These are phyloP conservation scores for Penicillium salamii DNA, from an alignment of 495 filamentous ascomycete species.

Conservation along the genomic window DNA sequence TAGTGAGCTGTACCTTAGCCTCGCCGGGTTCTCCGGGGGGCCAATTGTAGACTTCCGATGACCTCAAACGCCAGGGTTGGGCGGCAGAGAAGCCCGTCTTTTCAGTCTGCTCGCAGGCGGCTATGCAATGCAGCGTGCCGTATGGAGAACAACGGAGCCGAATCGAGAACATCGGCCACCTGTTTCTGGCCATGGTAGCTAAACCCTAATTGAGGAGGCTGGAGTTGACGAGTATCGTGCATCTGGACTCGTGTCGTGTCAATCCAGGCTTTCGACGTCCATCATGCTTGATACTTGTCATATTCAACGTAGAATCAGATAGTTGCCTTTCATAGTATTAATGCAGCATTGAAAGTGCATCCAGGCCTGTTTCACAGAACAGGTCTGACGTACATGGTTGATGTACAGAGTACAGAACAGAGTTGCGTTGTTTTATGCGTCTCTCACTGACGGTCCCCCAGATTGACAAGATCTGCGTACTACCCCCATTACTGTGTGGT, in stretches of 20 bases:
- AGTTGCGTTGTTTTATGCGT: too few relatives aligned
- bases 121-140: constrained; percentile 27
- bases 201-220: constrained; percentile 5
- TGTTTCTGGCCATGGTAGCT: constrained; percentile 12
- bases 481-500: too few relatives aligned
- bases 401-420: too few relatives aligned
- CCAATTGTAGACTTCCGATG: not conserved
- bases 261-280: not conserved
- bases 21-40: not conserved
- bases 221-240: not conserved
- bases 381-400: too few relatives aligned
- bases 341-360: too few relatives aligned
- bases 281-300: not conserved
- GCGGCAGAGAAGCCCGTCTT: constrained; percentile 8
- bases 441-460: too few relatives aligned
- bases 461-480: too few relatives aligned
- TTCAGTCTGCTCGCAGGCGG: constrained; percentile 22
- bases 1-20: not conserved
- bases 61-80: not conserved
- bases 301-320: not conserved
- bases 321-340: not conserved
- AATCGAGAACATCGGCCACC: constrained; percentile 18
- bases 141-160: constrained; percentile 16
- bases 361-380: too few relatives aligned
- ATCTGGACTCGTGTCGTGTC: not conserved